These are phyloP conservation scores for Limonium bicolor DNA, from an alignment of 148 eudicot genomes.

Conservation along the genomic window DNA sequence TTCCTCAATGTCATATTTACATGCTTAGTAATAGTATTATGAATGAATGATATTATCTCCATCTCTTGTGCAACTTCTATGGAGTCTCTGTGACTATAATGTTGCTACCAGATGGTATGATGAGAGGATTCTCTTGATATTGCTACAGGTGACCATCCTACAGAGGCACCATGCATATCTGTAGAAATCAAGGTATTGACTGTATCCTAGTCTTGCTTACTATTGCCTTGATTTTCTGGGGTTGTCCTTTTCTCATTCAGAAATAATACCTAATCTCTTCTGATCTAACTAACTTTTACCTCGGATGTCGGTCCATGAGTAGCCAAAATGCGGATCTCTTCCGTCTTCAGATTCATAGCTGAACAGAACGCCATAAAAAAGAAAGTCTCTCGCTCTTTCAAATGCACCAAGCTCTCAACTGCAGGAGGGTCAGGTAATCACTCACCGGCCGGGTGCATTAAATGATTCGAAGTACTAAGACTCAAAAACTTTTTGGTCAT, in stretches of 20 bases:
- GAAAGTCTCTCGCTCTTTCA: constrained; percentile 50
- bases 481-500: background rate
- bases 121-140: too few species aligned
- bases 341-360: constrained; percentile 48
- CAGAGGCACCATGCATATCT: constrained; percentile 32
- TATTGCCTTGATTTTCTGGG: background rate
- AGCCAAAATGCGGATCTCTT: constrained; percentile 88
- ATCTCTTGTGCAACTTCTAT: too few species aligned
- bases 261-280: constrained; percentile 20
- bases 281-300: too few species aligned
- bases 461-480: too few species aligned
- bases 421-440: constrained; percentile 45
- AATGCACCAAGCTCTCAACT: constrained; percentile 72
- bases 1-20: too few species aligned
- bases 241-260: constrained; percentile 2
- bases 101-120: too few species aligned
- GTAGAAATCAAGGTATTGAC: constrained; percentile 58
- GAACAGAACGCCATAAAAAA: constrained; percentile 49
- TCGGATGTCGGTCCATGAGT: too few species aligned
- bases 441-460: background rate
- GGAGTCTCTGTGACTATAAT: too few species aligned
- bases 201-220: background rate
- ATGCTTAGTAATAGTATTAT: too few species aligned
- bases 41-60: too few species aligned
- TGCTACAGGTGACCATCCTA: constrained; percentile 24